Evolutionary conservation across 2,329 filamentous ascomycete genomes (phyloP), one percentile per base, ranked within the genome.

Genomic region (Botrytis cinerea): DNA sequence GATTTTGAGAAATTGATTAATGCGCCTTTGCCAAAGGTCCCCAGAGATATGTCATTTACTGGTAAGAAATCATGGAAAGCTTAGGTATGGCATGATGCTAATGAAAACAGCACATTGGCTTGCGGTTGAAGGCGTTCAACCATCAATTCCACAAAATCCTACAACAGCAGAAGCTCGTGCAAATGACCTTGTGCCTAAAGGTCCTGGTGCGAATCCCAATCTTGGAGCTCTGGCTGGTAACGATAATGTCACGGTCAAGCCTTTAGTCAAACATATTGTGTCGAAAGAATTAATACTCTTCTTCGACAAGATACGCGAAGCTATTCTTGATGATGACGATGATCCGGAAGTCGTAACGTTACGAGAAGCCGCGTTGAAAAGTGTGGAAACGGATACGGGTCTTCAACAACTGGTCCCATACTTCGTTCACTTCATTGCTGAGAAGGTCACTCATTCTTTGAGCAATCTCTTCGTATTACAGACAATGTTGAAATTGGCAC

Each of bases 1-100:
- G 96, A 99, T 83, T 98, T 99, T 81, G 96, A 99, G 85, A 98
- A 98, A 86, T 86, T 99, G 77, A 98, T 99, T 82, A 99, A 99
- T 84, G 94, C 94, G 76, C 93, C 96, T 7, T 84, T 99, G 77
- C 96, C 96, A 40, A 98, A 97, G 83, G 95, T 99, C 45, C 96
- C 96, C 48, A 88, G 95, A 68, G 96, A 99, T 82, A 92, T 96
- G 79, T 93, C 91, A 75, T 95, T 98, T 81, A 98, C 95, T 59
- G 92, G 94, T 95, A 84, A 73, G 87, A 78, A 60, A 38, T 38
- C 62, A 32, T 70, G 5, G 18, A 20, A 45, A 43, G 12, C 10
- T 25, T 14, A 32, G n/a, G 38, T 22, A 22, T 20, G 16, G n/a
- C 28, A 57, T 43, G 48, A 32, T 69, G n/a, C 66, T 69, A 51